Base-by-base conservation (phyloP, 2,329 filamentous ascomycete genomes). In the Pseudogymnoascus sp. region DNA sequence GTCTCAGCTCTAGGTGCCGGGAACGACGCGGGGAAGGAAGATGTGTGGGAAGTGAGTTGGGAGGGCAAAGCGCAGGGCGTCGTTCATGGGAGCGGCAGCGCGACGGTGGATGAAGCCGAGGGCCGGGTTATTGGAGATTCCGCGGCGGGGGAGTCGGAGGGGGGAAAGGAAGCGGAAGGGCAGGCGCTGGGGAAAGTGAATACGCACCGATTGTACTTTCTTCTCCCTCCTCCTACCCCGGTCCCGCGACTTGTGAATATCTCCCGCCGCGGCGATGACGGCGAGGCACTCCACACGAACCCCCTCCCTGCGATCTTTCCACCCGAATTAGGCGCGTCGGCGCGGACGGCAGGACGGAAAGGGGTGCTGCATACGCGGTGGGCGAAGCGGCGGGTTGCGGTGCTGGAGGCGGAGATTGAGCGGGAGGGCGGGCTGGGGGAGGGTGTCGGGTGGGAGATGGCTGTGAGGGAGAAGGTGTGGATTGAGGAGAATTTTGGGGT, bases 281-380 rank as follows among this genome's bases (percentile, higher is more conserved):
- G 73, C 64, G 65, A 65, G 69, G 76, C 78, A 1, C 81, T 87
- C 71, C 80, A 83, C 44, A 87, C 92, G 11, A 93, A 93, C 71
- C 90, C 91, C 0, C 79, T 96, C 61, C 92, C 92, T 0, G 92
- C 92, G 33, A 93, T 96, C 68, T 96, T 93, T 71, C 87, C 90
- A 0, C 85, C 88, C 0, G 87, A 88, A 65, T 79, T 96, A 23
- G 88, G 89, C 1, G 82, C 83, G 3, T 87, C 84, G 21, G 84
- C 84, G 11, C 80, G 84, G 23, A 79, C 86, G 17, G 83, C 86
- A 0, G 90, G 90, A 6, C 87, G 87, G 70, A 89, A 90, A 67
- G 92, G 92, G 1, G 90, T 96, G 1, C 76, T 96, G 65, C 93
- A 96, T 73, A 96, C 91, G 1, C 86, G 93, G 64, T 97, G 93